Evolutionary conservation across 192 early-diverging fungal genomes (phyloP).

Genomic region (Coemansia sp.): DNA sequence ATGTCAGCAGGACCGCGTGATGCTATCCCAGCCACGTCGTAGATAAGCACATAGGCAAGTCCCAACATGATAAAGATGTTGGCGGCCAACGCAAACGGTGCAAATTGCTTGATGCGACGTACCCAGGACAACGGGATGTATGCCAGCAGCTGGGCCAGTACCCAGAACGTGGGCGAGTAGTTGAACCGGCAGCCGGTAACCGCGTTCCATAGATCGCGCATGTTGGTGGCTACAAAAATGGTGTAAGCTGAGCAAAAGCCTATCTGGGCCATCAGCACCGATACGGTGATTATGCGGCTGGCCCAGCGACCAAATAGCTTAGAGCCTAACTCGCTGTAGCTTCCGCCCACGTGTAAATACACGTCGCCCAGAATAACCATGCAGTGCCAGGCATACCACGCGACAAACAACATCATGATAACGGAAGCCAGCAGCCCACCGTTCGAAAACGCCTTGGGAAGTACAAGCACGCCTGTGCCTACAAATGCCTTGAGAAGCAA

Average conservation of each 20-base stretch:
- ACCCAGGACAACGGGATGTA: constrained; percentile 87
- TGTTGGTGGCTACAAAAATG: constrained; percentile 85
- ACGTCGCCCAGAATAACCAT: constrained; percentile 67
- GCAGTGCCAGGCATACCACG: constrained; percentile 61
- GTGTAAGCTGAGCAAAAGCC: constrained; percentile 89
- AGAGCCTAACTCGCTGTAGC: constrained; percentile 66
- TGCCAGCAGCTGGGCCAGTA: constrained; percentile 71
- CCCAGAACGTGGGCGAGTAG: constrained; percentile 70
- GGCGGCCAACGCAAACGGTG: constrained; percentile 82
- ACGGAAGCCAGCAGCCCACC: constrained; percentile 68
- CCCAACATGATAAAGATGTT: constrained; percentile 92
- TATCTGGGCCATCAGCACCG: constrained; percentile 70
- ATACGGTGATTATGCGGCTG: constrained; percentile 60
- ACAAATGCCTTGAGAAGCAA: constrained; percentile 81
- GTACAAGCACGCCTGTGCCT: constrained; percentile 74
- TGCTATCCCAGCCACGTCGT: constrained; percentile 58
- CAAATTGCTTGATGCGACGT: constrained; percentile 86
- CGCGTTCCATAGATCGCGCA: constrained; percentile 66
- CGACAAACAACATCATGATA: constrained; percentile 56
- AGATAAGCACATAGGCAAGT: constrained; percentile 79
- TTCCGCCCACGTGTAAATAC: constrained; percentile 58
- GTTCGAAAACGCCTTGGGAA: constrained; percentile 75
- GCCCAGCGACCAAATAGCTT: constrained; percentile 60
- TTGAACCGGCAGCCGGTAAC: constrained; percentile 64
- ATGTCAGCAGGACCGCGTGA: constrained; percentile 60